Conservation (phyloP, 768 basidiomycete genomes). For the Leucocoprinus leucothites region DNA sequence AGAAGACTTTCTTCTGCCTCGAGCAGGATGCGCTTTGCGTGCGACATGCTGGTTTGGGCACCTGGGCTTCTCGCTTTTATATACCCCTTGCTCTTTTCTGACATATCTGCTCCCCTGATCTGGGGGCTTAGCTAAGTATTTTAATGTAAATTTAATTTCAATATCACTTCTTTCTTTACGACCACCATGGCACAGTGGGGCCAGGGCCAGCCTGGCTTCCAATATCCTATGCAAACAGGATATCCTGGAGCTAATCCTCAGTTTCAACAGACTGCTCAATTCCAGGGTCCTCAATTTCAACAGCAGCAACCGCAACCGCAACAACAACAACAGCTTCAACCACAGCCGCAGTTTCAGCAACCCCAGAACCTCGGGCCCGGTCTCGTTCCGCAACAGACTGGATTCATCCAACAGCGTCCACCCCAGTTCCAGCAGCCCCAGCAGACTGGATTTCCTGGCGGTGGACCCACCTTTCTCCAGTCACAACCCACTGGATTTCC, state of each 20-base stretch:
- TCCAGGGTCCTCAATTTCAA: conserved; percentile 40
- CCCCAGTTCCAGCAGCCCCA: conserved; percentile 57
- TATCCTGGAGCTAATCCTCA: conserved; percentile 42
- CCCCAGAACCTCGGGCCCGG: conserved; percentile 32
- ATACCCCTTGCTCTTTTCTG: conserved; percentile 15
- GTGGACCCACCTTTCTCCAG: conserved; percentile 42
- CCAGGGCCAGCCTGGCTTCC: conserved; percentile 61
- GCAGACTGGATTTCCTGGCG: conserved; percentile 49
- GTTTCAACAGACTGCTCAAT: conserved; percentile 44
- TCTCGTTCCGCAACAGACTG: conserved; percentile 64
- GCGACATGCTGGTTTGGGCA: not conserved
- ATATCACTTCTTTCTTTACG: conserved; percentile 12
- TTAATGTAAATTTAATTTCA: too few species aligned
- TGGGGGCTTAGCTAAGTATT: too few species aligned
- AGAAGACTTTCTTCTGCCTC: conserved; percentile 25
- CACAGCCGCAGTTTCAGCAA: conserved; percentile 33
- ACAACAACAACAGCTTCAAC: conserved; percentile 27
- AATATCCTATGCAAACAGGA: conserved; percentile 75
- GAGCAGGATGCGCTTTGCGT: conserved; percentile 16
- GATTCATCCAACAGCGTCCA: conserved; percentile 40
- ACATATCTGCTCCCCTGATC: conserved; percentile 17
- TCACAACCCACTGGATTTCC: conserved; percentile 53
- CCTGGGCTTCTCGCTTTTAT: too few species aligned
- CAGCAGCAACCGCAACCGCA: conserved; percentile 29
- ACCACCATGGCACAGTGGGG: conserved; percentile 76